A percentile compares a stretch with the other conserved stretches of the same genome.
phyloP scores from a whole-genome alignment of 2,329 filamentous ascomycete genomes.

The Phaeosphaeriaceae sp. region DNA sequence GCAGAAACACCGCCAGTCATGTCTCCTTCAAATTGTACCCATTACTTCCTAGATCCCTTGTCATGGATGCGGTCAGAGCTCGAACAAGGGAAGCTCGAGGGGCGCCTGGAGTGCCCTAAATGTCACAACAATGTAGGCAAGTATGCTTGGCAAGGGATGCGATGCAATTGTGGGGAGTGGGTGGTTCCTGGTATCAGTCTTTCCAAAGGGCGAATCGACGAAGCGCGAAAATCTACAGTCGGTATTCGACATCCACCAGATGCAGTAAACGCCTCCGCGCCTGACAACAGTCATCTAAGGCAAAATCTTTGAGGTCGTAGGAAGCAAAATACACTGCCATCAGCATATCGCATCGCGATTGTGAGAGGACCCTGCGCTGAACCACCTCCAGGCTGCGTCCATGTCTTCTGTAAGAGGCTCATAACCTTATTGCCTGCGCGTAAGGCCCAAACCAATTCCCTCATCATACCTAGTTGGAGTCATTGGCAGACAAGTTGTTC shows the following conservation, averaged over 20 bases:
- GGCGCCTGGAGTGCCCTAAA: constrained; percentile 83
- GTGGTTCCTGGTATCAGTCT: constrained; percentile 89
- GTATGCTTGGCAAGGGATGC: constrained; percentile 95
- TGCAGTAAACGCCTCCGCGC: constrained; percentile 1
- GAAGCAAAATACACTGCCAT: too few species aligned
- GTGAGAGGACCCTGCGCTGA: too few species aligned
- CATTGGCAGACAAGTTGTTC: too few species aligned
- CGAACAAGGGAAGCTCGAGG: constrained; percentile 82
- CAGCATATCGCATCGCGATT: too few species aligned
- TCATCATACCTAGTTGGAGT: too few species aligned
- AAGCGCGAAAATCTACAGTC: constrained; percentile 53
- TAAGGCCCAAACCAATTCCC: too few species aligned
- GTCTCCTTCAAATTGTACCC: constrained; percentile 66
- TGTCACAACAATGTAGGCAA: constrained; percentile 86
- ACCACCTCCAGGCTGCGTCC: too few species aligned
- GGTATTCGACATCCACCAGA: constrained; percentile 46
- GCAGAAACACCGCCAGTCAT: constrained; percentile 11
- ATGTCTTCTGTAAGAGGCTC: too few species aligned
- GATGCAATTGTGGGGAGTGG: constrained; percentile 90
- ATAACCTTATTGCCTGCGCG: too few species aligned
- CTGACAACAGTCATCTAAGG: background rate
- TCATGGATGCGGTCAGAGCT: constrained; percentile 93
- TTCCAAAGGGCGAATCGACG: constrained; percentile 81
- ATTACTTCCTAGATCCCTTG: constrained; percentile 89
- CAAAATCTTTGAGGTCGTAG: constrained; percentile 2